phyloP scores from a whole-genome alignment of 2,329 filamentous ascomycete species.

The Amylocarpus encephaloides region DNA sequence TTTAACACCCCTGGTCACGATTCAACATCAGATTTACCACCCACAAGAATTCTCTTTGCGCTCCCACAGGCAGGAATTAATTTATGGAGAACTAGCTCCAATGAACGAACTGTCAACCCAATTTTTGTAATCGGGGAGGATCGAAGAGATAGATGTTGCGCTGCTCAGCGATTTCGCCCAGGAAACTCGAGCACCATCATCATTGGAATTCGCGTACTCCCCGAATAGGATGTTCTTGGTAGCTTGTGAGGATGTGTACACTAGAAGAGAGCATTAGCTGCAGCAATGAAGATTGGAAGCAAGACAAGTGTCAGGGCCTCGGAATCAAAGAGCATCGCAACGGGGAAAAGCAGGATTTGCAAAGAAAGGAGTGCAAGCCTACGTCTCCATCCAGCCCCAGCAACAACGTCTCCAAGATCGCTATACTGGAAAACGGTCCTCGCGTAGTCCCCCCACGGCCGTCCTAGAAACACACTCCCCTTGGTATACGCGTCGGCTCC shows the following conservation, averaged over 20 bases:
- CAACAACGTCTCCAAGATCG: constrained; percentile 42
- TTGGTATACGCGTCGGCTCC: constrained; percentile 15
- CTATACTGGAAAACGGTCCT: constrained; percentile 47
- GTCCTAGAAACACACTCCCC: constrained; percentile 43
- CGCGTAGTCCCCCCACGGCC: constrained; percentile 45
- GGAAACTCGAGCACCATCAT: constrained; percentile 39
- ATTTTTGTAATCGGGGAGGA: constrained; percentile 36
- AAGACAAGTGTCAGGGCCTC: no score
- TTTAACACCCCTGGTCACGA: no score
- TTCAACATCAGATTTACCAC: no score
- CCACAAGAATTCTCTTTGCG: no score
- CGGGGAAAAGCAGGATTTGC: no score
- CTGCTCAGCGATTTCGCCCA: constrained; percentile 34
- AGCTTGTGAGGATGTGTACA: constrained; percentile 33
- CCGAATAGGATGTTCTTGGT: constrained; percentile 39
- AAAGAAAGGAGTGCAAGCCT: not conserved
- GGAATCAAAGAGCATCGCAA: constrained; percentile 34
- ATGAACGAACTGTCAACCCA: constrained; percentile 38
- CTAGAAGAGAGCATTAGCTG: constrained; percentile 33
- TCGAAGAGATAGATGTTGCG: constrained; percentile 34
- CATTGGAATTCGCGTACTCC: constrained; percentile 47
- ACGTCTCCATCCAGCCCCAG: constrained; percentile 41
- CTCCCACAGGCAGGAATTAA: no score
- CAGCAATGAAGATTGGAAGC: constrained; percentile 11
- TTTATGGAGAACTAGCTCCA: constrained; percentile 7